Percentiles rank a stretch among this genome's conserved stretches.
These are phyloP conservation scores for Omphalotus guepiniiformis DNA, from an alignment of 768 basidiomycete genomes.

Conservation along the genomic window DNA sequence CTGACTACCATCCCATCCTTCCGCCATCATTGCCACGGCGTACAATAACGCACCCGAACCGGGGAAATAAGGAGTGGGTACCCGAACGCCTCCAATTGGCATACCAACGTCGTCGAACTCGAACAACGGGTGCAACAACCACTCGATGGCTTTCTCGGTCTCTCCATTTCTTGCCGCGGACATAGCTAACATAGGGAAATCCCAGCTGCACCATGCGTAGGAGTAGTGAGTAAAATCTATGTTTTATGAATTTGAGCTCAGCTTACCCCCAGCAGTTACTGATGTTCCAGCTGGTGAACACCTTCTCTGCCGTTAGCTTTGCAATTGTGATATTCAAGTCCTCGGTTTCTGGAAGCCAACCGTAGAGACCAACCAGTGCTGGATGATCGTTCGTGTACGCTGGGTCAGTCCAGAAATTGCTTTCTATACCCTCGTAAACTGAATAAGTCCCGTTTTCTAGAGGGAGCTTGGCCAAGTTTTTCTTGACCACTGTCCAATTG, in stretches of 20 bases:
- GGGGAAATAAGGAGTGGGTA: slow-evolving; percentile 47
- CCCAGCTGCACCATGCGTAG: slow-evolving; percentile 39
- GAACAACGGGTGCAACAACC: slow-evolving; percentile 51
- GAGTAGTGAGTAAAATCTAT: background rate
- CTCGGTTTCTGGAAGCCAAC: slow-evolving; percentile 51
- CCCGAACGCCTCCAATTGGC: slow-evolving; percentile 49
- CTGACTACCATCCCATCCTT: slow-evolving; percentile 50
- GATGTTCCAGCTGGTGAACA: slow-evolving; percentile 51
- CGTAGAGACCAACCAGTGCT: slow-evolving; percentile 49
- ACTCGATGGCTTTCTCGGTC: slow-evolving; percentile 45
- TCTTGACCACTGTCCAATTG: slow-evolving; percentile 40
- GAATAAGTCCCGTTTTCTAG: slow-evolving; percentile 43
- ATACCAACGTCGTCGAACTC: slow-evolving; percentile 58
- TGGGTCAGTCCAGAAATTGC: slow-evolving; percentile 48
- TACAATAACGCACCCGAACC: slow-evolving; percentile 49
- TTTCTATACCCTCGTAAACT: slow-evolving; percentile 52
- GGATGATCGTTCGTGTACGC: slow-evolving; percentile 56
- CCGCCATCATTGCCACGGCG: slow-evolving; percentile 54
- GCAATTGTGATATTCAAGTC: slow-evolving; percentile 44
- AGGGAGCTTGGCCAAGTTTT: slow-evolving; percentile 47
- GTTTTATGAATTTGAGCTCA: background rate
- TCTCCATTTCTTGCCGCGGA: slow-evolving; percentile 52
- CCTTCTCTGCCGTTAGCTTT: slow-evolving; percentile 47
- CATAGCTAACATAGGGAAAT: slow-evolving; percentile 62
- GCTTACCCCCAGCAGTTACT: slow-evolving; percentile 51